Conservation (phyloP, 371 early-diverging fungal genomes). For the Nosema muscidifuracis region DNA sequence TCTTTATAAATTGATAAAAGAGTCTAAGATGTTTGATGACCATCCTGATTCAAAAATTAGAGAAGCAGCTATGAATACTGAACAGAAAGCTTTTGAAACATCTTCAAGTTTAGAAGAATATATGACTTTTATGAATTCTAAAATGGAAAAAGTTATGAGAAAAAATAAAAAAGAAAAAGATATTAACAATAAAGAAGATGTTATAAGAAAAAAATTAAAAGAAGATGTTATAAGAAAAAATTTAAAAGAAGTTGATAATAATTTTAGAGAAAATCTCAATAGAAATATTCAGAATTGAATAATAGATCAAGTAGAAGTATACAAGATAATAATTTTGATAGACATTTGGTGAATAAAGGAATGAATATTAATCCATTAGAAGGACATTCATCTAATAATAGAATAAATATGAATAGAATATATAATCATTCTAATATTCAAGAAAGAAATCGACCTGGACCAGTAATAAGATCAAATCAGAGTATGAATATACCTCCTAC, state of each 20-base stretch:
- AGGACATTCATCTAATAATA: too few species aligned
- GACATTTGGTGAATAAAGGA: too few species aligned
- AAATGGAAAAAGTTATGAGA: conserved; percentile 42
- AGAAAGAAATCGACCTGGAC: too few species aligned
- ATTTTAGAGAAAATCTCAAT: too few species aligned
- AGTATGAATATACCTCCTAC: too few species aligned
- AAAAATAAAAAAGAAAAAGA: neutral
- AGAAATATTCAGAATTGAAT: too few species aligned
- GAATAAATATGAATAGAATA: too few species aligned
- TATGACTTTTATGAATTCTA: conserved; percentile 46
- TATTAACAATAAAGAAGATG: neutral
- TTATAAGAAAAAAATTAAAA: neutral
- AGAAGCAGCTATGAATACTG: conserved; percentile 59
- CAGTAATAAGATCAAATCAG: too few species aligned
- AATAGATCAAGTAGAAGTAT: too few species aligned
- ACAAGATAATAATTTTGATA: too few species aligned
- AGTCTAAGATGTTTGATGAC: conserved; percentile 56
- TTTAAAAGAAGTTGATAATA: neutral
- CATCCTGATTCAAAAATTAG: conserved; percentile 47
- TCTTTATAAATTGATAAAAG: conserved; percentile 57
- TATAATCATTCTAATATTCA: too few species aligned
- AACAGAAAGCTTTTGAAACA: conserved; percentile 53
- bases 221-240: neutral
- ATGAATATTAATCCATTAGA: too few species aligned
- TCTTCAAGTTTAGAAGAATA: conserved; percentile 55